Evolutionary conservation across 495 filamentous ascomycete genomes (phyloP).

Genomic region (Geopyxis carbonaria): DNA sequence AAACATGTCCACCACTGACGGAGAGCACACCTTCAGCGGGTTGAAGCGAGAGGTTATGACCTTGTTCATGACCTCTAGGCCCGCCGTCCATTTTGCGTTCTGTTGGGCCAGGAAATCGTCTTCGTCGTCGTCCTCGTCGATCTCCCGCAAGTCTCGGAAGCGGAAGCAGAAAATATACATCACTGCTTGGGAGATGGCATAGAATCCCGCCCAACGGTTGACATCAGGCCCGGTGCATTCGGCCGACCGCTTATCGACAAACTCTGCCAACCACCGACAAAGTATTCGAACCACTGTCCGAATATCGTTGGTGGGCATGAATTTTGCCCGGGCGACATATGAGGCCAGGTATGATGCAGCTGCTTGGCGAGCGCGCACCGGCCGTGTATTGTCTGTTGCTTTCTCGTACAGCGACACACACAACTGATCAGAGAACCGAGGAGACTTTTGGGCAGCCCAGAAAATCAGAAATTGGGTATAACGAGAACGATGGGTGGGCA

Average conservation of each 20-base stretch:
- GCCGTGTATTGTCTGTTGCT: constrained; percentile 43
- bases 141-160: constrained; percentile 65
- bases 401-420: constrained; percentile 57
- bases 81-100: constrained; percentile 52
- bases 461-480: constrained; percentile 86
- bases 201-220: constrained; percentile 65
- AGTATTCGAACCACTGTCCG: constrained; percentile 61
- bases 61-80: constrained; percentile 48
- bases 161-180: constrained; percentile 97
- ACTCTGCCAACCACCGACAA: constrained; percentile 49
- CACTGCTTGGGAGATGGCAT: constrained; percentile 71
- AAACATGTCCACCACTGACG: constrained; percentile 76
- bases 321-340: constrained; percentile 74
- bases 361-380: constrained; percentile 56
- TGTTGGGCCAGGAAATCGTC: constrained; percentile 33
- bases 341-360: constrained; percentile 85
- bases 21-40: constrained; percentile 86
- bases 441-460: constrained; percentile 69
- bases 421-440: constrained; percentile 59
- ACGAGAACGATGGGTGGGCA: constrained; percentile 73
- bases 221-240: constrained; percentile 70
- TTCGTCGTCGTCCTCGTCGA: constrained; percentile 33
- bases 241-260: constrained; percentile 44
- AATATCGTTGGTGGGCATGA: constrained; percentile 56
- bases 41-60: constrained; percentile 79